Evolutionary conservation across 768 basidiomycete genomes (phyloP), one percentile per base, ranked within the genome.

Genomic region (Auricularia auricula-judae): DNA sequence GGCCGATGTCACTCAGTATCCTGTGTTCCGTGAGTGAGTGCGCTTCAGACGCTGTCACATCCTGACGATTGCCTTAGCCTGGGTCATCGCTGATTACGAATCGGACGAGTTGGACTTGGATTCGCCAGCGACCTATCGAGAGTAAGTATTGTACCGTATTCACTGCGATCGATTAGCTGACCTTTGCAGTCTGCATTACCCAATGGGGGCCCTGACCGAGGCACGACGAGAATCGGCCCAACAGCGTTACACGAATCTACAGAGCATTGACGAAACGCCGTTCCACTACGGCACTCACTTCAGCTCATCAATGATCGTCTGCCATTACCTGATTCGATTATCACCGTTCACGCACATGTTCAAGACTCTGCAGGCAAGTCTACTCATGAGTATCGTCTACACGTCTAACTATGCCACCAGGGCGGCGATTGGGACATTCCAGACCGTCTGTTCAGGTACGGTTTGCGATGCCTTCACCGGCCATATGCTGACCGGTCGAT

Each of bases 271-370:
- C 7, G 94, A 98, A 75, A 82, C 84, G 42, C 94, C 94, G 0
- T 96, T 96, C 74, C 90, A 93, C 71, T 93, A 92, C 66, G 90
- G 95, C 53, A 97, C 95, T 0, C 95, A 98, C 72, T 98, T 94
- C 71, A 92, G 90, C 71, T 95, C 93, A 10, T 95, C 93, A 2
- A 97, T 97, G 94, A 96, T 93, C 65, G 91, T 94, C 56, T 95
- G 93, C 76, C 93, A 96, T 68, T 97, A 90, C 76, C 76, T 96
- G 69, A 95, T 98, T 63, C 82, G 95, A 23, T 76, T 95, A 69
- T 85, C 88, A 14, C 95, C 95, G 0, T 98, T 89, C 72, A 95
- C 93, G 33, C 86, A 88, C 71, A 95, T 96, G 88, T 98, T 95
- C 80, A 92, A 94, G 76, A 92, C 90, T 2, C 75, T 97, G 36